phyloP scores from a whole-genome alignment of 1,284 basidiomycete species.

The Pisolithus thermaeus region DNA sequence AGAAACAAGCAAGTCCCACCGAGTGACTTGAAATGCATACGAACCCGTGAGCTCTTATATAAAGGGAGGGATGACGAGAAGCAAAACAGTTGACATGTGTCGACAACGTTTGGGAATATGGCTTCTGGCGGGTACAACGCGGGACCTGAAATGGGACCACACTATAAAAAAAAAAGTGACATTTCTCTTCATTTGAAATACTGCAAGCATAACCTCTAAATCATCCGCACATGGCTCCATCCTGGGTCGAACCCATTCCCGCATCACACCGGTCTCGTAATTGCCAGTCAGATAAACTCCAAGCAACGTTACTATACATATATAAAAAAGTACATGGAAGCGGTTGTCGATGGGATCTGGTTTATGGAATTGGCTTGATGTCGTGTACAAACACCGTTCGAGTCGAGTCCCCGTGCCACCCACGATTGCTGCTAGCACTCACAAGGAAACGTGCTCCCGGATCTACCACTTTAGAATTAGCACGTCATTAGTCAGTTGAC shows the following conservation, averaged over 20 bases:
- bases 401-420: slow-evolving; percentile 91
- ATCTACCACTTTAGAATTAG: slow-evolving; percentile 70
- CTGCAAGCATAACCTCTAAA: slow-evolving; percentile 24
- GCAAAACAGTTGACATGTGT: slow-evolving; percentile 19
- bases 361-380: slow-evolving; percentile 48
- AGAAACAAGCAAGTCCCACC: background rate
- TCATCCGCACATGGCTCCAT: background rate
- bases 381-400: slow-evolving; percentile 88
- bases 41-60: slow-evolving; percentile 24
- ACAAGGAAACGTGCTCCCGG: slow-evolving; percentile 81
- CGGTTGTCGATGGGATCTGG: background rate
- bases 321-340: too few species aligned
- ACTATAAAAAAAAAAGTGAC: background rate
- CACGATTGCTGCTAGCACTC: slow-evolving; percentile 90
- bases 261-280: slow-evolving; percentile 20
- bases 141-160: slow-evolving; percentile 23
- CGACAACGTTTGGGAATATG: slow-evolving; percentile 8
- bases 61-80: slow-evolving; percentile 29
- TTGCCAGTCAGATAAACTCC: slow-evolving; percentile 2
- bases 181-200: slow-evolving; percentile 23
- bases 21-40: too few species aligned
- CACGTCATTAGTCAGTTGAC: slow-evolving; percentile 16
- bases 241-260: background rate
- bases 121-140: slow-evolving; percentile 26
- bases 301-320: background rate